Percentiles rank a stretch among this genome's conserved stretches.
These are phyloP conservation scores for Angophora floribunda DNA, from an alignment of 345 rosid genomes.

Conservation along the genomic window DNA sequence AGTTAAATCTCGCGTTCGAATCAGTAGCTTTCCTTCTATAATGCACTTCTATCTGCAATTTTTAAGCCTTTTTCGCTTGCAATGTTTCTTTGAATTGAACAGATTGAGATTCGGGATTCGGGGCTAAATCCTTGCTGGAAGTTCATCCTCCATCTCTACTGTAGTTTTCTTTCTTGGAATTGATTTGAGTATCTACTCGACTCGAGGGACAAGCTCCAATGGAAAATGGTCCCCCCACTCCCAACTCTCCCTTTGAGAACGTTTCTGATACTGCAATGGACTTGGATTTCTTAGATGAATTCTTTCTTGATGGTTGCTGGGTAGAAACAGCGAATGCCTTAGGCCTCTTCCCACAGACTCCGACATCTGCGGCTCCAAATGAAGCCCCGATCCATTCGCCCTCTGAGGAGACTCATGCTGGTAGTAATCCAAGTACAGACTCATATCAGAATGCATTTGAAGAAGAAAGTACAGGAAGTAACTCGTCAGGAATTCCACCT, in stretches of 20 bases:
- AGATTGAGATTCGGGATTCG: constrained; percentile 28
- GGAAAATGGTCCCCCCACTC: constrained; percentile 40
- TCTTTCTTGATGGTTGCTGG: constrained; percentile 80
- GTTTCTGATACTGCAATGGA: constrained; percentile 48
- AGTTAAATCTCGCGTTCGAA: constrained; percentile 23
- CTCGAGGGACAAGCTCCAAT: constrained; percentile 1
- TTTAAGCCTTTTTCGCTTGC: constrained; percentile 37
- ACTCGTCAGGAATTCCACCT: neutral
- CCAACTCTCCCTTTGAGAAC: constrained; percentile 27
- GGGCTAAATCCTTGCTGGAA: constrained; percentile 8
- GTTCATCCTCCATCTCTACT: neutral
- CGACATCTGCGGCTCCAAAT: constrained; percentile 4
- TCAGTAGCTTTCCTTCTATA: constrained; percentile 14
- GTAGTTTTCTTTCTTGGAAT: neutral
- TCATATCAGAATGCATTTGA: neutral
- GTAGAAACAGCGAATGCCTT: constrained; percentile 46
- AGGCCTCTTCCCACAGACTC: constrained; percentile 9
- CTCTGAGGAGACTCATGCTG: neutral
- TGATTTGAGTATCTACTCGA: constrained; percentile 22
- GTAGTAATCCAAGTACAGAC: neutral
- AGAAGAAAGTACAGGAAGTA: neutral
- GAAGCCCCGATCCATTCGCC: constrained; percentile 16
- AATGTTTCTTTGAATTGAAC: constrained; percentile 50
- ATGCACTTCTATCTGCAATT: constrained; percentile 54
- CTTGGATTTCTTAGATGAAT: constrained; percentile 80